Conservation (phyloP, 2,329 filamentous ascomycete genomes). For the Clonostachys chloroleuca region DNA sequence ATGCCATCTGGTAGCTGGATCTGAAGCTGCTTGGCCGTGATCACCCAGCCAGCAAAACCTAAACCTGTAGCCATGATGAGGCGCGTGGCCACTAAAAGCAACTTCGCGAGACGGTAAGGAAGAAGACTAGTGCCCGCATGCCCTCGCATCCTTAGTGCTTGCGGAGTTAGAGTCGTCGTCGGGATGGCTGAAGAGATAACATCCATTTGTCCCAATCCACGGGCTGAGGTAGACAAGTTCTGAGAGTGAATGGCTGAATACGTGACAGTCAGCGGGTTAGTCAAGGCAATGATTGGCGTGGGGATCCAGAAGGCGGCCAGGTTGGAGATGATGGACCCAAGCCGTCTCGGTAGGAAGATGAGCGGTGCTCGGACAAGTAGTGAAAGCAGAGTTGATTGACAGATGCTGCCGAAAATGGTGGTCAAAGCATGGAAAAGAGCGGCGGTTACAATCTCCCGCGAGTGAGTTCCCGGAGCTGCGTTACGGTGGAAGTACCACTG, state of each 20-base stretch:
- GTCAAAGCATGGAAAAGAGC: slow-evolving; percentile 78
- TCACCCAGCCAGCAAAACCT: slow-evolving; percentile 95
- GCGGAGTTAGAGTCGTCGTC: slow-evolving; percentile 65
- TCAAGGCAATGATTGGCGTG: slow-evolving; percentile 78
- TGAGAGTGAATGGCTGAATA: slow-evolving; percentile 93
- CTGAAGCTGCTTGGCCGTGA: slow-evolving; percentile 75
- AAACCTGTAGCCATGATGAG: slow-evolving; percentile 87
- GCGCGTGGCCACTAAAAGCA: slow-evolving; percentile 84
- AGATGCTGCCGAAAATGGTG: slow-evolving; percentile 89
- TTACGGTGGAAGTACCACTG: slow-evolving; percentile 99
- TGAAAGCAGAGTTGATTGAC: slow-evolving; percentile 77
- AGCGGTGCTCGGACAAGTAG: slow-evolving; percentile 81
- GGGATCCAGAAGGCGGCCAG: slow-evolving; percentile 78
- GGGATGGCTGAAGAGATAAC: slow-evolving; percentile 71
- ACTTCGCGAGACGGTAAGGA: slow-evolving; percentile 85
- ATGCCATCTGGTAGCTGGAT: slow-evolving; percentile 49
- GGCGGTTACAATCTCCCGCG: slow-evolving; percentile 75
- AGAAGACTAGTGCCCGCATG: slow-evolving; percentile 31
- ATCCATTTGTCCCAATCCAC: slow-evolving; percentile 75
- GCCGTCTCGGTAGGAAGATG: slow-evolving; percentile 72
- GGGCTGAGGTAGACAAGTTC: slow-evolving; percentile 70
- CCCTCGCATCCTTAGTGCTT: slow-evolving; percentile 37
- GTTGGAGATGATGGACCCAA: slow-evolving; percentile 62
- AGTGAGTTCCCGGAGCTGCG: slow-evolving; percentile 70
- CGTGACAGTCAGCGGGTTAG: slow-evolving; percentile 87